These are phyloP conservation scores for Mortierella sp. DNA, from an alignment of 371 early-diverging fungal species.

Conservation along the genomic window DNA sequence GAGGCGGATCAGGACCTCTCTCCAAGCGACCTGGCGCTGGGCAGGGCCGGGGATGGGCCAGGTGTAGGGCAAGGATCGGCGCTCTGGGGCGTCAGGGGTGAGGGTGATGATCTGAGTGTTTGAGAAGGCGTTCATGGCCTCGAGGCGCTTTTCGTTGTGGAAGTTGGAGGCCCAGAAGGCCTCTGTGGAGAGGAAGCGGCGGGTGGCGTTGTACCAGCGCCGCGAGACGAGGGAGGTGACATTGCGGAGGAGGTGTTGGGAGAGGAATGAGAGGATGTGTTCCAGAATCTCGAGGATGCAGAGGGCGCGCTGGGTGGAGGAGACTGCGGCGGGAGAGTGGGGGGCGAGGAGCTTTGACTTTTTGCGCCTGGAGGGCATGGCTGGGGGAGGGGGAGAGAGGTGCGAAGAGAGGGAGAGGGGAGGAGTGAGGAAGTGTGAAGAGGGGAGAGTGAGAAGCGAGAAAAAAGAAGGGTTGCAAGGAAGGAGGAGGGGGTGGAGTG, in stretches of 20 bases:
- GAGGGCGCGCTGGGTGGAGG: conserved; percentile 11
- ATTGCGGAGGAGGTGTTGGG: conserved; percentile 14
- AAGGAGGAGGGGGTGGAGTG: no score
- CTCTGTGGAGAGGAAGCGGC: conserved; percentile 2
- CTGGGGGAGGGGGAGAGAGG: not conserved
- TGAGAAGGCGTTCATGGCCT: conserved; percentile 10
- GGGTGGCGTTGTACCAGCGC: conserved; percentile 11
- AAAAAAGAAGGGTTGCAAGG: no score
- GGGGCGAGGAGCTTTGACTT: not conserved
- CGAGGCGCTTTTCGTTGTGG: conserved; percentile 22
- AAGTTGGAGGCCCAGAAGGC: conserved; percentile 29
- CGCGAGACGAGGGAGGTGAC: conserved; percentile 10
- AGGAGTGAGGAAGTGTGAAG: not conserved
- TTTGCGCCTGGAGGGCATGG: not conserved
- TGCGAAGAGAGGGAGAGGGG: not conserved
- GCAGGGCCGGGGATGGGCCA: conserved; percentile 21
- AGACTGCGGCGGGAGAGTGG: not conserved
- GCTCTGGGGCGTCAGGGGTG: conserved; percentile 13
- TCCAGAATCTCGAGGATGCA: conserved; percentile 28
- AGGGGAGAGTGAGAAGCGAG: not conserved
- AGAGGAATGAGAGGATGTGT: conserved; percentile 28
- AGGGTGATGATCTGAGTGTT: conserved; percentile 19
- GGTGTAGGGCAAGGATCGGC: conserved; percentile 10
- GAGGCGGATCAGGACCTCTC: conserved; percentile 11
- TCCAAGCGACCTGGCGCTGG: conserved; percentile 18